Evolutionary conservation across 1,284 basidiomycete species (phyloP).

Genomic region (Acaromyces ingoldii): DNA sequence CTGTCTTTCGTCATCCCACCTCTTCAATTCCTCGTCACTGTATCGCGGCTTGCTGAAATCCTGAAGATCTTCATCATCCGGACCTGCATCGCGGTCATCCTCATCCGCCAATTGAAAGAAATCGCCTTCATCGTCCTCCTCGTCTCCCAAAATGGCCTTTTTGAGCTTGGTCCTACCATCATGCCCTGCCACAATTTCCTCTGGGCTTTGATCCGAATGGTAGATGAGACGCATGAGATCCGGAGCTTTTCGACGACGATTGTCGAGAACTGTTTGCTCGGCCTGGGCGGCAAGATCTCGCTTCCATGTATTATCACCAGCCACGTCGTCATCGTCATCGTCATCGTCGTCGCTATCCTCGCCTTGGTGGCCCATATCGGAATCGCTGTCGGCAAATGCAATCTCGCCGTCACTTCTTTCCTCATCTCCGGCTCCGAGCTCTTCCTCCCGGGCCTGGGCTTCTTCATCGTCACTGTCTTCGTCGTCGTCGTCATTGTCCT

Average conservation of each 20-base stretch:
- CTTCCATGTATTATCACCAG: conserved; percentile 67
- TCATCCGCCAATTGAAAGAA: conserved; percentile 62
- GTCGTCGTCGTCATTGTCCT: conserved; percentile 29
- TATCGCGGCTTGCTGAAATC: conserved; percentile 68
- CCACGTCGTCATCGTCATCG: conserved; percentile 26
- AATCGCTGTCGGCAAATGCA: conserved; percentile 50
- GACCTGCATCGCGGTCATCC: conserved; percentile 19
- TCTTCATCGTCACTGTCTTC: conserved; percentile 17
- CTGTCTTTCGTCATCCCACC: conserved; percentile 78
- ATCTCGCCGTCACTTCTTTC: conserved; percentile 22
- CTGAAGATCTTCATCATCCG: conserved; percentile 56
- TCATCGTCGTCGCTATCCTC: conserved; percentile 40
- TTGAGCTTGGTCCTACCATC: background rate
- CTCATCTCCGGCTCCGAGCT: conserved; percentile 4
- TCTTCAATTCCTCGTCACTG: conserved; percentile 57
- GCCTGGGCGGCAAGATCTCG: conserved; percentile 65
- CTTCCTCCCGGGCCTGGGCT: conserved; percentile 18
- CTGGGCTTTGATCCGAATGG: conserved; percentile 64
- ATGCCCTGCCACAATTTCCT: conserved; percentile 62
- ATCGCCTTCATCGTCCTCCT: conserved; percentile 58
- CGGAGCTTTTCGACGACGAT: conserved; percentile 49
- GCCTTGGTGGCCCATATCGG: conserved; percentile 42
- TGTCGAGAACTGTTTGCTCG: conserved; percentile 54
- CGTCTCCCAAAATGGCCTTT: conserved; percentile 3
- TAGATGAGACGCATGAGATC: conserved; percentile 88